phyloP scores from a whole-genome alignment of 148 eudicot genomes.

The Camellia japonica region DNA sequence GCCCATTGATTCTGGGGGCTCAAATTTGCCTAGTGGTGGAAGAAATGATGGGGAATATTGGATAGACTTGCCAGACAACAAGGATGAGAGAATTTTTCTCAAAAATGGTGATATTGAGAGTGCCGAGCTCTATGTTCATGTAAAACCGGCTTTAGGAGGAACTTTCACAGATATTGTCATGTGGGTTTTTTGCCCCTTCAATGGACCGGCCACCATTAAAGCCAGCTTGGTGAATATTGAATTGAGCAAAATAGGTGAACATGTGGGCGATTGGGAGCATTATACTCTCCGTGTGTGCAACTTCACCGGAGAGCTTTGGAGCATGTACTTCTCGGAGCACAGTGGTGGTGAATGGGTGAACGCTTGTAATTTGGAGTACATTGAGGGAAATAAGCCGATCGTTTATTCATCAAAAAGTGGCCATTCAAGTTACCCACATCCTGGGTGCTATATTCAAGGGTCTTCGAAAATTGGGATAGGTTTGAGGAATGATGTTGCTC shows the following conservation, averaged over 20 bases:
- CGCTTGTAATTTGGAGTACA: constrained; percentile 62
- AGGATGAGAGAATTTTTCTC: constrained; percentile 39
- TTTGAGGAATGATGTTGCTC: constrained; percentile 65
- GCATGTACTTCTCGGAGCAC: constrained; percentile 76
- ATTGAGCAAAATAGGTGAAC: constrained; percentile 64
- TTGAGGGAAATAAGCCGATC: constrained; percentile 64
- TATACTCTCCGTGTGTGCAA: constrained; percentile 85
- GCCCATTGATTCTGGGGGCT: constrained; percentile 64
- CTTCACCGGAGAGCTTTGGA: constrained; percentile 75
- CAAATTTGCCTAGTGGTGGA: constrained; percentile 70
- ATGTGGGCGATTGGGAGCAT: constrained; percentile 95
- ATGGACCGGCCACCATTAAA: constrained; percentile 82
- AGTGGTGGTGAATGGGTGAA: constrained; percentile 87
- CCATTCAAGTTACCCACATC: constrained; percentile 78
- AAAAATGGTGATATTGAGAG: constrained; percentile 72
- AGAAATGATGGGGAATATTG: constrained; percentile 69
- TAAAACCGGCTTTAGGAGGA: constrained; percentile 92
- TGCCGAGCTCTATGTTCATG: constrained; percentile 80
- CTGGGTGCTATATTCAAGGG: constrained; percentile 71
- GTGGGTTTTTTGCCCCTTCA: constrained; percentile 97
- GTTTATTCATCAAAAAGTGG: constrained; percentile 76
- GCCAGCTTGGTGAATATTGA: constrained; percentile 49
- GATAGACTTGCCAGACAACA: constrained; percentile 74
- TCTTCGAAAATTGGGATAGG: constrained; percentile 67
- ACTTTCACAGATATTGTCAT: constrained; percentile 85